phyloP scores from a whole-genome alignment of 75 land plant genomes.

The Picea glauca region DNA sequence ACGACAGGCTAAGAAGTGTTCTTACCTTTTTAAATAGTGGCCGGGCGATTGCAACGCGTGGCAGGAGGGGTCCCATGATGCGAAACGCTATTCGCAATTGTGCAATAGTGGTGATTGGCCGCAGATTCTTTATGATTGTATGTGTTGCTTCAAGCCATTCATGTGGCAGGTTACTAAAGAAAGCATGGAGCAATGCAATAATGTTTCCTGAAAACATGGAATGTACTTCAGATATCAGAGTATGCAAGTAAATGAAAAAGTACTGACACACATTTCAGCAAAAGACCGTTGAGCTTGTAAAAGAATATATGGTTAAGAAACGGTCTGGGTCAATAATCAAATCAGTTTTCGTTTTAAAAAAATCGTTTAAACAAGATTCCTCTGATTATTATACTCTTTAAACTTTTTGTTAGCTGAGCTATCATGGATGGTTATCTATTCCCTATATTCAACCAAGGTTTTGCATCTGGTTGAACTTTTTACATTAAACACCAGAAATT shows the following conservation, averaged over 20 bases:
- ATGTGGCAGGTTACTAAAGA: conserved; percentile 77
- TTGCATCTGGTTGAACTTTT: too few species aligned
- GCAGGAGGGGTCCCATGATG: conserved; percentile 86
- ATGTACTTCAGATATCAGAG: neutral
- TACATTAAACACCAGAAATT: too few species aligned
- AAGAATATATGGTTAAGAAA: too few species aligned
- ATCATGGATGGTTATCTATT: too few species aligned
- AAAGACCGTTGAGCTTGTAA: too few species aligned
- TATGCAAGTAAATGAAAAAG: neutral
- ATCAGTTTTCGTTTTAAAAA: too few species aligned
- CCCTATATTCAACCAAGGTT: too few species aligned
- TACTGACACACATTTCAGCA: too few species aligned
- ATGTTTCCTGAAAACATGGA: conserved; percentile 59
- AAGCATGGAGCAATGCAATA: conserved; percentile 82
- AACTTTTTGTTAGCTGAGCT: too few species aligned
- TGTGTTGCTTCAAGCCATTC: conserved; percentile 96
- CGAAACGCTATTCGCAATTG: conserved; percentile 88
- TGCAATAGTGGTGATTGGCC: conserved; percentile 85
- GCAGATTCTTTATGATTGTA: conserved; percentile 65
- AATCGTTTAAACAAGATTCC: too few species aligned
- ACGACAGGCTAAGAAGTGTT: neutral
- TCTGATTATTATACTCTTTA: too few species aligned
- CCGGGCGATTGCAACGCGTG: conserved; percentile 69
- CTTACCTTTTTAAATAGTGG: conserved; percentile 77
- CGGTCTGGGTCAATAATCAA: too few species aligned